Conservation (phyloP, 495 filamentous ascomycete species). For the Chaetomium fimeti region DNA sequence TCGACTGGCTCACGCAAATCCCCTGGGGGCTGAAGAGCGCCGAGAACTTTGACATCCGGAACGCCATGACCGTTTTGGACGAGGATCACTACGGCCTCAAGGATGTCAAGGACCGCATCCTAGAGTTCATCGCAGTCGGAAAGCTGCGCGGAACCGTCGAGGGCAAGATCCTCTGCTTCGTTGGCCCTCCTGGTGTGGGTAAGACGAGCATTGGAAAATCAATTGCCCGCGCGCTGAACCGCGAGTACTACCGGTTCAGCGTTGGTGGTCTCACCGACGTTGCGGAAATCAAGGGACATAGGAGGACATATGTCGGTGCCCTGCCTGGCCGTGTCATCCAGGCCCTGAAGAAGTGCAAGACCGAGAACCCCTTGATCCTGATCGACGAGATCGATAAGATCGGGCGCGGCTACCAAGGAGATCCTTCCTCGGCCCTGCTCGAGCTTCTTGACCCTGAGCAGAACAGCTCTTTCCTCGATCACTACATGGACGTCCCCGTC, state of each 20-base stretch:
- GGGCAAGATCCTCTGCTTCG: constrained; percentile 97
- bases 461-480: constrained; percentile 94
- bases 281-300: constrained; percentile 98
- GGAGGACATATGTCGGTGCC: constrained; percentile 94
- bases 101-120: constrained; percentile 97
- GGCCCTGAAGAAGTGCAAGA: constrained; percentile 98
- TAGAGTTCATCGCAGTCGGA: constrained; percentile 98
- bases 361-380: constrained; percentile 93
- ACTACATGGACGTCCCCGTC: constrained; percentile 98
- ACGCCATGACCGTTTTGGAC: constrained; percentile 87
- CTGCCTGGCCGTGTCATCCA: constrained; percentile 96
- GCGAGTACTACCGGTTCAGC: constrained; percentile 97
- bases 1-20: constrained; percentile 98
- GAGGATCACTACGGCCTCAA: constrained; percentile 97
- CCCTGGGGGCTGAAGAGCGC: constrained; percentile 95
- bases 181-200: constrained; percentile 91
- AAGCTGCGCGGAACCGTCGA: constrained; percentile 97
- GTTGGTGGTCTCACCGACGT: constrained; percentile 97
- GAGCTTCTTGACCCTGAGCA: constrained; percentile 97
- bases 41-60: constrained; percentile 92
- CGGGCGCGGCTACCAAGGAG: constrained; percentile 90
- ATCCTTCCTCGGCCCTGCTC: constrained; percentile 90
- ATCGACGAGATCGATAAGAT: constrained; percentile 99
- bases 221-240: constrained; percentile 88
- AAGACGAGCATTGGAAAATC: constrained; percentile 99